These are phyloP conservation scores for Xylaria palmicola DNA, from an alignment of 495 filamentous ascomycete species.

Conservation along the genomic window DNA sequence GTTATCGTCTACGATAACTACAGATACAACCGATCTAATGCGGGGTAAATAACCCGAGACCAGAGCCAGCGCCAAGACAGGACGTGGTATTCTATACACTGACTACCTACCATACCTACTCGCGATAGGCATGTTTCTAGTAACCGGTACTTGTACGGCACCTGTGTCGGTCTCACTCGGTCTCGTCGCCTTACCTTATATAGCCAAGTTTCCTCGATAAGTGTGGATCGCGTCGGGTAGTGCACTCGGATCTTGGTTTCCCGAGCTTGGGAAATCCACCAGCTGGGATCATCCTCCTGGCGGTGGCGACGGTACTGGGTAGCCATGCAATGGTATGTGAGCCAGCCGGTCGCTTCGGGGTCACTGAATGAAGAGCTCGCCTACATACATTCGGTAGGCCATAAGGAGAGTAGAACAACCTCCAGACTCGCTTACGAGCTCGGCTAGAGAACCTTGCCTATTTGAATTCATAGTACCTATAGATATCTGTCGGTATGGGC, in stretches of 20 bases:
- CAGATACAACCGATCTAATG: too few relatives aligned
- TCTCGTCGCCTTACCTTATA: too few relatives aligned
- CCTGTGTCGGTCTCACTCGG: too few relatives aligned
- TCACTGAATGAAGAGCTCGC: not conserved
- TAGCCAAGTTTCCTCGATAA: not conserved
- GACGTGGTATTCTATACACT: too few relatives aligned
- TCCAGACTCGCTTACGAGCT: slow-evolving; percentile 10
- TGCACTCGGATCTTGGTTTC: slow-evolving; percentile 9
- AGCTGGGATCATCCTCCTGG: not conserved
- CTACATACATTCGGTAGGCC: not conserved
- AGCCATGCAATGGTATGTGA: not conserved
- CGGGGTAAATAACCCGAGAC: too few relatives aligned
- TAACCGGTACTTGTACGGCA: too few relatives aligned
- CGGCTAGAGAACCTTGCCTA: slow-evolving; percentile 6
- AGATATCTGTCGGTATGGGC: not conserved
- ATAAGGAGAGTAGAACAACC: not conserved
- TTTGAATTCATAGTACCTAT: not conserved
- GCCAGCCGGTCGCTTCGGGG: not conserved
- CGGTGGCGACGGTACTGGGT: not conserved
- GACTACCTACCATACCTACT: too few relatives aligned
- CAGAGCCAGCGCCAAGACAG: too few relatives aligned
- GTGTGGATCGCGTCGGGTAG: not conserved
- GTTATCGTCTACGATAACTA: too few relatives aligned
- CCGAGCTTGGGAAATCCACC: slow-evolving; percentile 10
- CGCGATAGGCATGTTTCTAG: too few relatives aligned